These are phyloP conservation scores for Flaveria linearis DNA, from an alignment of 129 eudicot genomes.

Conservation along the genomic window DNA sequence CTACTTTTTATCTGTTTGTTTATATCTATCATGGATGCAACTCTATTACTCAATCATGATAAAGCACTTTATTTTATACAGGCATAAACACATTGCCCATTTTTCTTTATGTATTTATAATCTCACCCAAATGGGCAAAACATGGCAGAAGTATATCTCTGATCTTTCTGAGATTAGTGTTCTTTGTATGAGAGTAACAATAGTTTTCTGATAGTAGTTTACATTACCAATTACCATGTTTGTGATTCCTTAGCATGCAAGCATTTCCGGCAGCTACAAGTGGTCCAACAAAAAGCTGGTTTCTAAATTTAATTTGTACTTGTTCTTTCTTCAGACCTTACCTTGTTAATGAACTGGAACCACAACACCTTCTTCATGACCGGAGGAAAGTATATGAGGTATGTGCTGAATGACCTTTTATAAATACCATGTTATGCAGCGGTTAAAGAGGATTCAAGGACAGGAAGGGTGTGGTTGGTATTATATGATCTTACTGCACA, in stretches of 20 bases:
- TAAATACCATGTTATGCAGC: background rate
- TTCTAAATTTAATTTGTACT: conserved; percentile 22
- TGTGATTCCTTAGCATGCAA: conserved; percentile 19
- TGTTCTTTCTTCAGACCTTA: conserved; percentile 66
- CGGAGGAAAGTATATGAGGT: conserved; percentile 98
- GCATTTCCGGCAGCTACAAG: conserved; percentile 15
- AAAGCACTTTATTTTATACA: background rate
- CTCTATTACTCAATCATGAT: conserved; percentile 5
- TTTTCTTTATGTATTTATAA: background rate
- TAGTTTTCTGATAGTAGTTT: background rate
- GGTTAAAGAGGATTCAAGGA: too few relatives aligned
- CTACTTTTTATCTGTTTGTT: background rate
- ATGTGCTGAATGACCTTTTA: conserved; percentile 17
- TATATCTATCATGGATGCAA: background rate
- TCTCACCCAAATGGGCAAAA: conserved; percentile 9
- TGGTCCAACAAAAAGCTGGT: background rate
- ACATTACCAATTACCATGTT: conserved; percentile 8
- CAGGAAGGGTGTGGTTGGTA: too few relatives aligned
- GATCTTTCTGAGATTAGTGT: conserved; percentile 4
- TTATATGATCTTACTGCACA: too few relatives aligned
- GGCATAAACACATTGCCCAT: conserved; percentile 13
- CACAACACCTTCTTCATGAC: conserved; percentile 95
- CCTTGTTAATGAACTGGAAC: conserved; percentile 86
- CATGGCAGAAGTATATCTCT: conserved; percentile 9
- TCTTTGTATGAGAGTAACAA: background rate